Evolutionary conservation across 1,284 basidiomycete genomes (phyloP).

Genomic region (Sporisorium reilianum): DNA sequence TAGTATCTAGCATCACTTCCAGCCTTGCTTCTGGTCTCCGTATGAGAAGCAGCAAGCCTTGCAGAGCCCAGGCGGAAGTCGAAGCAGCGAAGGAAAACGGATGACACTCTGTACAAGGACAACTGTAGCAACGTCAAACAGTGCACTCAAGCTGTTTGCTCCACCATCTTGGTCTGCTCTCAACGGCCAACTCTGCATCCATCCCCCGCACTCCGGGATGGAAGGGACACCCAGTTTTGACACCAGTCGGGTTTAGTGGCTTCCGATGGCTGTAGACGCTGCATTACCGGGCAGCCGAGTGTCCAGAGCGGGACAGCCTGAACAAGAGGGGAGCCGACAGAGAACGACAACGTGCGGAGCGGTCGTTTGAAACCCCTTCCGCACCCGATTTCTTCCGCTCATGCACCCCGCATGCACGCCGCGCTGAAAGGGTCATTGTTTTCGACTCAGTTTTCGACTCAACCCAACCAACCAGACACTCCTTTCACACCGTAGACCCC

Average conservation of each 20-base stretch:
- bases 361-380: constrained; percentile 14
- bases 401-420: constrained; percentile 34
- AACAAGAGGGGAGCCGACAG: background rate
- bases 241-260: constrained; percentile 29
- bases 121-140: constrained; percentile 11
- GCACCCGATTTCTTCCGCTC: constrained; percentile 40
- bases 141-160: background rate
- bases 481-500: constrained; percentile 18
- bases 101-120: too few relatives aligned
- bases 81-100: too few relatives aligned
- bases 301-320: background rate
- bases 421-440: too few relatives aligned
- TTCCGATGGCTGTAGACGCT: background rate
- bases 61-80: too few relatives aligned
- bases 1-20: too few relatives aligned
- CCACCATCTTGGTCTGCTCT: background rate
- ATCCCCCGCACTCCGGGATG: constrained; percentile 11
- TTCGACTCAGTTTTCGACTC: too few relatives aligned
- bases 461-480: background rate
- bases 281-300: background rate
- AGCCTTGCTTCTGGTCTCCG: too few relatives aligned
- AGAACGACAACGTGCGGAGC: background rate
- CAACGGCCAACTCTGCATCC: constrained; percentile 1
- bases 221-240: constrained; percentile 17
- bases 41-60: too few relatives aligned